Conservation (phyloP, 345 rosid genomes). For the Heritiera fomes region DNA sequence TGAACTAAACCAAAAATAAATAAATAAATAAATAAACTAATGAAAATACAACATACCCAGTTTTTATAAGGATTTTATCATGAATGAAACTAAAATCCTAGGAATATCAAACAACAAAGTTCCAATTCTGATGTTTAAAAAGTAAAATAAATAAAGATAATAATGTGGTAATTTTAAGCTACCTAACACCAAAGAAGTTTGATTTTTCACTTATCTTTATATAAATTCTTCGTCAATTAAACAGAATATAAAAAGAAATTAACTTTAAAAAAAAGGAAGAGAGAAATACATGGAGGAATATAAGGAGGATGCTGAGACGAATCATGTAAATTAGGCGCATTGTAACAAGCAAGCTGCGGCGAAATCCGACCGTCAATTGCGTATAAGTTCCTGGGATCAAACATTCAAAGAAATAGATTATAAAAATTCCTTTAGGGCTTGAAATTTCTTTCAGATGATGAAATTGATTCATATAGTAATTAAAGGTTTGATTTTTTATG, state of each 20-base stretch:
- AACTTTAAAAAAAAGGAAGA: background rate
- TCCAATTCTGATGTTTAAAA: background rate
- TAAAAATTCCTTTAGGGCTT: background rate
- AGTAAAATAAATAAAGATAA: background rate
- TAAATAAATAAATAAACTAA: slow-evolving; percentile 27
- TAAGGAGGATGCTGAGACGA: slow-evolving; percentile 83
- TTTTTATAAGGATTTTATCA: background rate
- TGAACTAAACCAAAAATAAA: slow-evolving; percentile 52
- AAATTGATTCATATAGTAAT: background rate
- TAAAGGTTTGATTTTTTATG: background rate
- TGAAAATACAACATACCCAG: background rate
- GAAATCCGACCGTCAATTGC: slow-evolving; percentile 54
- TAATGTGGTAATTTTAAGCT: background rate
- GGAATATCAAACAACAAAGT: background rate
- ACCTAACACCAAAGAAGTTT: background rate
- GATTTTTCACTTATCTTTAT: background rate
- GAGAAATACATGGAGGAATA: slow-evolving; percentile 65
- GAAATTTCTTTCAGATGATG: background rate
- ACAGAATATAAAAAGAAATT: background rate
- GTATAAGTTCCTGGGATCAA: slow-evolving; percentile 43
- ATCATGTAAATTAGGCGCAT: slow-evolving; percentile 45
- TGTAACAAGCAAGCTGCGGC: slow-evolving; percentile 42
- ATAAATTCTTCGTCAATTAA: background rate
- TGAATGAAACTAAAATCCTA: background rate
- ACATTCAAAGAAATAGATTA: background rate